phyloP scores from a whole-genome alignment of 2,329 filamentous ascomycete genomes.

The Podosphaera xanthii region DNA sequence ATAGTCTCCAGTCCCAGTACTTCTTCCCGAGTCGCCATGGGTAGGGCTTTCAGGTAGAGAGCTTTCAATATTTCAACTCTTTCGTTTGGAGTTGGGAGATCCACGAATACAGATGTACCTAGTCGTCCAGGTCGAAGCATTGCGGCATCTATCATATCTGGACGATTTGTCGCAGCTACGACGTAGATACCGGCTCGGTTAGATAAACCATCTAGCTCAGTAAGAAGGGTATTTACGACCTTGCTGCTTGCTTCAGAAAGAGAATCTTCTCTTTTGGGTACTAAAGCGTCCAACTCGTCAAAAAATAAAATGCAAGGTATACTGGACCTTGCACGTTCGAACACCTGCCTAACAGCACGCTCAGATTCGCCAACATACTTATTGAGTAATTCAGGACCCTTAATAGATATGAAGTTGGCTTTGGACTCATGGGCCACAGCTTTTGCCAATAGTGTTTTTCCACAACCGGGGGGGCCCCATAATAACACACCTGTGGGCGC shows the following conservation, averaged over 20 bases:
- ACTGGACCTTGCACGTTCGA: constrained; percentile 64
- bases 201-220: constrained; percentile 73
- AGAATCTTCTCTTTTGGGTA: constrained; percentile 57
- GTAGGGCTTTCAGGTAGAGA: constrained; percentile 29
- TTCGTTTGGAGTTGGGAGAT: constrained; percentile 56
- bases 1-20: constrained; percentile 34
- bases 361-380: constrained; percentile 97
- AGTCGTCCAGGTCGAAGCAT: constrained; percentile 83
- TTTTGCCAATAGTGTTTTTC: constrained; percentile 89
- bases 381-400: constrained; percentile 86
- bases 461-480: constrained; percentile 91
- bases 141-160: constrained; percentile 88
- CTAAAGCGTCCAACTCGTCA: constrained; percentile 85
- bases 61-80: constrained; percentile 69
- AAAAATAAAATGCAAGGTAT: constrained; percentile 94
- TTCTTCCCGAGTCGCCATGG: constrained; percentile 27
- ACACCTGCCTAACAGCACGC: constrained; percentile 76
- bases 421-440: constrained; percentile 88
- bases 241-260: constrained; percentile 65
- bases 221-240: constrained; percentile 85
- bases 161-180: constrained; percentile 82
- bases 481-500: constrained; percentile 73
- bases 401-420: constrained; percentile 95
- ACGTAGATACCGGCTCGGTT: constrained; percentile 74
- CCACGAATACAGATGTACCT: constrained; percentile 73